Base-by-base conservation (phyloP, 305 asterid species). In the Fraxinus latifolia region DNA sequence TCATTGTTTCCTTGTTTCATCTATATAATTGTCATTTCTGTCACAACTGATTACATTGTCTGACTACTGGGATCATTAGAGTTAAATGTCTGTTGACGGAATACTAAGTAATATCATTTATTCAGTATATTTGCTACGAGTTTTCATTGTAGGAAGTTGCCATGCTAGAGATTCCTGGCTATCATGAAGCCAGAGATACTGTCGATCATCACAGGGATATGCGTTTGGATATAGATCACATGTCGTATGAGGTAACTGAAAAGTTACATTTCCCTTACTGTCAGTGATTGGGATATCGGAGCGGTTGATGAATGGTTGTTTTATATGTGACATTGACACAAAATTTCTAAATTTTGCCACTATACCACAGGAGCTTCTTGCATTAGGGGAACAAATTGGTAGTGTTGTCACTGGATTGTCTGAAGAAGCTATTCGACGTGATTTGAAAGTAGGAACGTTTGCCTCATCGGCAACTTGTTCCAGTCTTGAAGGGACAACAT, bases 161-260 rank as follows among this genome's bases (percentile, higher is more conserved):
- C 19, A 90, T 95, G 77, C 87, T 95, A 76, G 98, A 94, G 83
- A 86, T 91, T 87, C 92, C 96, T 74, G 94, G 91, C 71, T 90
- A 92, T 83, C 90, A 85, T 76, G 97, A 88, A 76, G 85, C 80
- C 39, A 89, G 89, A 37, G 93, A 89, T 87, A 76, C 90, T 25
- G 36, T 75, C 77, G 99, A 95, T 89, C 98, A 89, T 82, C 98
- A 91, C 83, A 86, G 94, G 74, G 99, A 93, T 73, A 90, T 96
- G 98, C 98, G 99, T 1, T 86, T 96, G 97, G 27, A 47, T 17
- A 58, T 76, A 68, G 42, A 73, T 81, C 78, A 77, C 68, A 80
- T 80, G 42, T 94, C 98, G n/a, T 96, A 14, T 14, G 74, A 68
- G 74, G 74, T 68, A 68, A 68, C 1, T 4, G 37, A 68, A 68